A percentile compares a stretch with the other conserved stretches of the same genome.
Evolutionary conservation across 2,329 filamentous ascomycete genomes (phyloP).

Genomic region (Coniochaeta sp.): DNA sequence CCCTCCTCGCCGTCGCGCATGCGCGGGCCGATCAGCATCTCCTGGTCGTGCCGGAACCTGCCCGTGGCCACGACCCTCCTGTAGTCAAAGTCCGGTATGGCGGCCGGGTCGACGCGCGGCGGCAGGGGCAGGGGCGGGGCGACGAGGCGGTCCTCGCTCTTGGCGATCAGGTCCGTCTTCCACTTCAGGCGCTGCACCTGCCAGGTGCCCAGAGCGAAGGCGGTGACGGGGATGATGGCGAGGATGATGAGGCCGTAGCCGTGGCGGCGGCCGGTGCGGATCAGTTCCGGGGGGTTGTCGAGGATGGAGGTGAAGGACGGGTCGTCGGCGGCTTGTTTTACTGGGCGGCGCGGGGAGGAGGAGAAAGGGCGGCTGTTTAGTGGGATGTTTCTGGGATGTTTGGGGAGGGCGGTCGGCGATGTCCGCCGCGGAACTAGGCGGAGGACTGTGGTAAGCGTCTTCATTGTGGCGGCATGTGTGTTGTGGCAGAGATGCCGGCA

Average conservation of each 20-base stretch:
- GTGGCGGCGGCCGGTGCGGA: slow-evolving; percentile 67
- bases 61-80: slow-evolving; percentile 73
- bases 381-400: neutral
- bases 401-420: neutral
- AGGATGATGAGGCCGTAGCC: slow-evolving; percentile 75
- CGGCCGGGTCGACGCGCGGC: slow-evolving; percentile 71
- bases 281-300: slow-evolving; percentile 75
- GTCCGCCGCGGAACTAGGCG: neutral
- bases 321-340: slow-evolving; percentile 58
- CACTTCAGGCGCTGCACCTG: slow-evolving; percentile 87
- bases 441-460: neutral
- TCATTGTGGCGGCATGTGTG: neutral
- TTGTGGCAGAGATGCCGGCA: neutral
- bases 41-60: slow-evolving; percentile 73
- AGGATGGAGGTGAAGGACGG: slow-evolving; percentile 78
- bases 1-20: slow-evolving; percentile 85
- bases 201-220: slow-evolving; percentile 88
- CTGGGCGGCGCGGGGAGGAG: slow-evolving; percentile 23
- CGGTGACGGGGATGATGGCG: slow-evolving; percentile 82
- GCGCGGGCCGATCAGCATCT: slow-evolving; percentile 93
- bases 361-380: slow-evolving; percentile 19
- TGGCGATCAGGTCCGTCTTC: slow-evolving; percentile 90
- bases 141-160: slow-evolving; percentile 84
- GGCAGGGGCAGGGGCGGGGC: slow-evolving; percentile 81
- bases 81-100: slow-evolving; percentile 85